These are phyloP conservation scores for Taphrina populina DNA, from an alignment of 1,139 yeast species.

Conservation along the genomic window DNA sequence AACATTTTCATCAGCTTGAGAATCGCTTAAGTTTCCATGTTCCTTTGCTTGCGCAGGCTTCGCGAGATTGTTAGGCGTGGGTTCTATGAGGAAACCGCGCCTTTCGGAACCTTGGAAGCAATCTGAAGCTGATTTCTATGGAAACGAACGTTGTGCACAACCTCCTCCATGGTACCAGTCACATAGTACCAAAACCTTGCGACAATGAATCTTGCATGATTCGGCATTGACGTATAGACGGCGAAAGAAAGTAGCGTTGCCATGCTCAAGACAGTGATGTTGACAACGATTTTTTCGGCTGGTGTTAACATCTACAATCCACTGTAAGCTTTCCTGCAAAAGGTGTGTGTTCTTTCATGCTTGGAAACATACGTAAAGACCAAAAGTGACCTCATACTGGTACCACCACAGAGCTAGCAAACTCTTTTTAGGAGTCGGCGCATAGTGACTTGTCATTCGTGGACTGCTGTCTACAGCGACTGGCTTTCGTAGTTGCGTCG, in stretches of 20 bases:
- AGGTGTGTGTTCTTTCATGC: no score
- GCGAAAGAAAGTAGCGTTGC: conserved; percentile 13
- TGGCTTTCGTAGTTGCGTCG: no score
- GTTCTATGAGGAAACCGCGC: no score
- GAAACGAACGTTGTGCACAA: conserved; percentile 18
- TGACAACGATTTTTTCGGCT: conserved; percentile 19
- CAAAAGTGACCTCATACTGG: conserved; percentile 29
- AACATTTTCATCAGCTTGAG: no score
- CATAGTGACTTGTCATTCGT: conserved; percentile 13
- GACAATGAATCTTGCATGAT: conserved; percentile 17
- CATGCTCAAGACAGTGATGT: conserved; percentile 11
- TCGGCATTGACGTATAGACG: conserved; percentile 31
- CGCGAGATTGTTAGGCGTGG: no score
- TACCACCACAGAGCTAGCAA: conserved; percentile 19
- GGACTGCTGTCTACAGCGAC: no score
- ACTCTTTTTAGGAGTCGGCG: conserved; percentile 5
- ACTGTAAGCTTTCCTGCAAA: neutral
- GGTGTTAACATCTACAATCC: conserved; percentile 21
- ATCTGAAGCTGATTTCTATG: conserved; percentile 10
- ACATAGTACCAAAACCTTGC: conserved; percentile 25
- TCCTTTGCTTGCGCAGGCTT: no score
- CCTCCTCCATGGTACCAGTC: conserved; percentile 19
- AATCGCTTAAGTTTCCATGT: no score
- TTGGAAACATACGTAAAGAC: conserved; percentile 13
- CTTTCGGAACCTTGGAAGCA: no score